Evolutionary conservation across 2,329 filamentous ascomycete genomes (phyloP), one percentile per base, ranked within the genome.

Genomic region (Xylaria sp.): DNA sequence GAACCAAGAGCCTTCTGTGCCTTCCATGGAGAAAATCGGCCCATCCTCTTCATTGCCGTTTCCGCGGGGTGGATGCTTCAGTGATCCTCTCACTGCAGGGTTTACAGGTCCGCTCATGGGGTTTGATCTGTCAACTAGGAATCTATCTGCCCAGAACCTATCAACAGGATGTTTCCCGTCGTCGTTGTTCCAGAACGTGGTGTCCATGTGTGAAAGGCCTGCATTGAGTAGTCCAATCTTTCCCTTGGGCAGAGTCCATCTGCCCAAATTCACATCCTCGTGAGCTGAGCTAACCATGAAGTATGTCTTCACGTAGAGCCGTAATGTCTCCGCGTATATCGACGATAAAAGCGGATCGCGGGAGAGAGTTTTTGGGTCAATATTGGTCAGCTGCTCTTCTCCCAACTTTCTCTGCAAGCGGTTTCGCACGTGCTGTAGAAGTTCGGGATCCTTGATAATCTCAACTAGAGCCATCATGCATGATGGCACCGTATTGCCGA

Each of bases 131-230:
- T 67, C 47, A 1, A 61, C 44, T 13, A 69, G 8, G 29, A 67
- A 66, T 13, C 67, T 25, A 7, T 67, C 66, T 0, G 61, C 52
- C 68, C 62, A 70, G 44, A 70, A 70, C 1, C 49, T n/a, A 1
- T 62, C n/a, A 0, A 68, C 15, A 1, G 62, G 65, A 51, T 64
- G 48, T 1, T 7, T 2, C 3, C 63, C 62, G 13, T 44, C 35
- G 1, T 29, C 8, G 1, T 63, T 66, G 23, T 68, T 69, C 67
- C 67, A 69, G 7, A 62, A 60, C 1, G 15, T n/a, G 7, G 33
- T 9, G 27, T 67, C 56, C 48, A 44, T 65, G 33, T 69, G 66
- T 2, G 44, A 11, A 3, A 44, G 11, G 1, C n/a, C 7, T 0
- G 64, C 46, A 6, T 46, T 67, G 1, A 67, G n/a, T 0, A 68